Evolutionary conservation across 495 filamentous ascomycete species (phyloP), one percentile per base, ranked within the genome.

Genomic region (Thermothielavioides terrestris): DNA sequence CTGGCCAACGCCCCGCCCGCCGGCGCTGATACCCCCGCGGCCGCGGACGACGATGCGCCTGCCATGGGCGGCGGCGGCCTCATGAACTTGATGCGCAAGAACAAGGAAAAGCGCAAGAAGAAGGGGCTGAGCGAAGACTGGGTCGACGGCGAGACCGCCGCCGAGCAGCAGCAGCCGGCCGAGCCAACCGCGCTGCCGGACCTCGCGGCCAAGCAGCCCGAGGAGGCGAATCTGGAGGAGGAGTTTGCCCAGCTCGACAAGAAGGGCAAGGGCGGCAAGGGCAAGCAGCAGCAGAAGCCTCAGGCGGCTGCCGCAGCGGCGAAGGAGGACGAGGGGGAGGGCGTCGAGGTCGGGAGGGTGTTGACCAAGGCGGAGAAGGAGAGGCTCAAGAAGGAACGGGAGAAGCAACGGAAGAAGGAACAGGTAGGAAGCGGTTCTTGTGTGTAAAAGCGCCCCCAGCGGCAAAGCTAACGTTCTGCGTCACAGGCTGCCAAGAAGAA

Each of bases 351-450:
- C 26, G 84, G 84, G 44, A 77, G 78, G 44, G 72, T 95, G 53
- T 81, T 95, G 70, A 89, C 83, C 14, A 95, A 95, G 77, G 90
- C 90, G 57, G 88, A 96, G 72, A 96, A 96, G 74, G 89, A 96
- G 69, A 89, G 84, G 72, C 76, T 90, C 63, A 94, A 88, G 77
- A 95, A 91, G 69, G 90, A 96, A 71, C 78, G 85, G 52, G 90
- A 96, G 74, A 95, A 95, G 81, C 84, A 88, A 71, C 77, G 86
- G 52, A 95, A 91, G 74, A 94, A 84, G 83, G 88, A 91, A 68
- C 82, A 91, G 75, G 84, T 86, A 20, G 6, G 31, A 8, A 25
- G 23, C 9, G 42, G 44, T 3, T 37, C 14, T 4, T 38, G 23
- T 6, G 6, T 1, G n/a, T n/a, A n/a, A n/a, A n/a, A n/a, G 3